These are phyloP conservation scores for Agarophyton chilense DNA, from an alignment of 23 red algal species.

Conservation along the genomic window DNA sequence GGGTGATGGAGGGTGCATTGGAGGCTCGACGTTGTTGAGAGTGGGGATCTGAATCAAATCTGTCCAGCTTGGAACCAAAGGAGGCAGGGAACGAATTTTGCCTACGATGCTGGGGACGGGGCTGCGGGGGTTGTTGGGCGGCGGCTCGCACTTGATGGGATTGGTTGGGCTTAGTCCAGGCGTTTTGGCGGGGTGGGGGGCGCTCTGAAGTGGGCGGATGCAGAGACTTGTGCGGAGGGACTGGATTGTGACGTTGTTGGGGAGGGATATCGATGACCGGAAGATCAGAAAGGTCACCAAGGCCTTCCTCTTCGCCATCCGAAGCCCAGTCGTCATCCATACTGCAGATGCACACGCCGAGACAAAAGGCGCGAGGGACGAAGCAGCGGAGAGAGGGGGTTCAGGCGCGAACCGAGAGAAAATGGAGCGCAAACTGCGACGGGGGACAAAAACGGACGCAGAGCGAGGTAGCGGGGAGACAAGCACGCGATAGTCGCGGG, in stretches of 20 bases:
- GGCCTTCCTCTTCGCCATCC: slow-evolving; percentile 40
- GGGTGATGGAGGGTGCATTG: background rate
- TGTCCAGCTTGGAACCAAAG: slow-evolving; percentile 7
- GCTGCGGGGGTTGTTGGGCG: background rate
- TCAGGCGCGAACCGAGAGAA: too few relatives aligned
- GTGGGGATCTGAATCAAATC: background rate
- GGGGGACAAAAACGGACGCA: too few relatives aligned
- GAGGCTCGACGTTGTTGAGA: background rate
- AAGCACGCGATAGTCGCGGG: too few relatives aligned
- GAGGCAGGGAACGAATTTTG: background rate
- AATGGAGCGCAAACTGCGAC: background rate
- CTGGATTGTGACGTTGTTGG: background rate
- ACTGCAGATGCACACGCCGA: background rate
- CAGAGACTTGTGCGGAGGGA: slow-evolving; percentile 2
- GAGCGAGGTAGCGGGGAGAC: too few relatives aligned
- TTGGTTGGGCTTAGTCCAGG: slow-evolving; percentile 49
- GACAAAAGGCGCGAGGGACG: background rate
- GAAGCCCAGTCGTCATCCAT: slow-evolving; percentile 75
- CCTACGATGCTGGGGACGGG: background rate
- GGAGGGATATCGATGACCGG: slow-evolving; percentile 40
- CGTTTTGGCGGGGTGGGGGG: slow-evolving; percentile 47
- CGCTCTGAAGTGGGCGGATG: background rate
- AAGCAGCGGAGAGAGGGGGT: too few relatives aligned
- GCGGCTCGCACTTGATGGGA: slow-evolving; percentile 39
- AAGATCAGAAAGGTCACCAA: slow-evolving; percentile 60